phyloP scores from a whole-genome alignment of 805 yeast species.

The Dipodascus albidus region DNA sequence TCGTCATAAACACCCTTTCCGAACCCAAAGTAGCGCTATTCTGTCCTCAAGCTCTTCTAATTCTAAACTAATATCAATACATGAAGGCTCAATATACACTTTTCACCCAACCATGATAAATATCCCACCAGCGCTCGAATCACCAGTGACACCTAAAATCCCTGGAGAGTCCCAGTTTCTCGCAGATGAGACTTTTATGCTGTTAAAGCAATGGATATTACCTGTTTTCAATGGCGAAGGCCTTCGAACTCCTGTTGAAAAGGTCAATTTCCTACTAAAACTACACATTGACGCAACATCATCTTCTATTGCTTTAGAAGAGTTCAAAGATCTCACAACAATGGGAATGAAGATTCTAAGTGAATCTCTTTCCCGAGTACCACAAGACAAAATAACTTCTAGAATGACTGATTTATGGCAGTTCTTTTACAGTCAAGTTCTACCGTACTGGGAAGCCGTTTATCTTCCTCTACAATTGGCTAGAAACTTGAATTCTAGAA shows the following conservation, averaged over 20 bases:
- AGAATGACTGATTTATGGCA: constrained; percentile 40
- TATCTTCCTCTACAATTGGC: constrained; percentile 49
- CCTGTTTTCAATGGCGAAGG: constrained; percentile 39
- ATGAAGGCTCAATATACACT: constrained; percentile 30
- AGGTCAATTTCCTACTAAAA: constrained; percentile 37
- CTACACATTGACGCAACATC: constrained; percentile 29
- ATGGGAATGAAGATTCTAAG: constrained; percentile 28
- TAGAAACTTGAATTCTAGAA: constrained; percentile 18
- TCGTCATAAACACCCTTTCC: constrained; percentile 24
- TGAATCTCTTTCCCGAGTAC: constrained; percentile 16
- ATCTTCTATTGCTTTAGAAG: constrained; percentile 27
- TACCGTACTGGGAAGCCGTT: constrained; percentile 48
- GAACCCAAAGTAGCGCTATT: constrained; percentile 26
- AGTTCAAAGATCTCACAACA: constrained; percentile 35
- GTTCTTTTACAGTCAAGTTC: constrained; percentile 40
- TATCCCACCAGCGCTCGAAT: constrained; percentile 19
- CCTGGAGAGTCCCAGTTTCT: constrained; percentile 26
- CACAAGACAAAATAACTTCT: constrained; percentile 21
- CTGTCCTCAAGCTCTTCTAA: constrained; percentile 33
- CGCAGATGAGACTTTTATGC: constrained; percentile 39
- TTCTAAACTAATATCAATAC: constrained; percentile 28
- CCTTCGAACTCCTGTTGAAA: constrained; percentile 44
- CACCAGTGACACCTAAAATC: constrained; percentile 21
- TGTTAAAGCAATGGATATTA: constrained; percentile 31
- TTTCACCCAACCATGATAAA: constrained; percentile 28